Base-by-base conservation (phyloP, 345 rosid genomes). In the Reutealis trisperma region DNA sequence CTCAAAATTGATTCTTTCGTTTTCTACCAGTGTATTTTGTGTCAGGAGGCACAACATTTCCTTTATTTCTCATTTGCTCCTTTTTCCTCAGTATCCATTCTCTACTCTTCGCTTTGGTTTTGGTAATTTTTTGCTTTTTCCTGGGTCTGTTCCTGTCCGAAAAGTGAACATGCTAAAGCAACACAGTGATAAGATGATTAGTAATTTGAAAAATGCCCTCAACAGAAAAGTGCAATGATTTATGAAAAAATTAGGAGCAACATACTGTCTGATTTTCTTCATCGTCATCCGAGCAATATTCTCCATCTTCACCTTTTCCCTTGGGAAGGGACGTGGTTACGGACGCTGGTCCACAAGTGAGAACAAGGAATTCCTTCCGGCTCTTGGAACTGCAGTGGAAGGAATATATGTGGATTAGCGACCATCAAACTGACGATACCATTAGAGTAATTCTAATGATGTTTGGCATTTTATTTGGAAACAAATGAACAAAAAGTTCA, bases 11-110 rank as follows among this genome's bases (percentile, higher is more conserved):
- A 73, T 92, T 67, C 84, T 93, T 96, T 64, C 96, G 87, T 84
- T 96, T 93, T 76, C 96, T 80, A 41, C 86, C 96, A 1, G 97
- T 96, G 86, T 89, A 93, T 76, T 84, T 96, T 19, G 97, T 83
- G 78, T 96, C 96, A 0, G 77, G 85, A 73, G 96, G 98, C 73
- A 96, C 97, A 27, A 2, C 77, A 75, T 86, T 86, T 71, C 98
- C 99, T 78, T 93, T 96, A 51, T 84, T 87, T 82, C 98, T 86
- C 89, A 88, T 86, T 73, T 96, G 97, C 41, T 92, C 93, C 80
- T 93, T 96, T 90, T 93, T 96, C 85, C 63, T 92, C 83, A 96
- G 45, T 3, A 93, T 79, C 97, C 99, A 93, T 57, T 86, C 91
- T 78, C 88, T 88, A 45, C 91, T 89, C 80, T 91, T 93, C 16